Evolutionary conservation across 1,139 yeast species (phyloP).

Genomic region (Sugiyamaella castrensis): DNA sequence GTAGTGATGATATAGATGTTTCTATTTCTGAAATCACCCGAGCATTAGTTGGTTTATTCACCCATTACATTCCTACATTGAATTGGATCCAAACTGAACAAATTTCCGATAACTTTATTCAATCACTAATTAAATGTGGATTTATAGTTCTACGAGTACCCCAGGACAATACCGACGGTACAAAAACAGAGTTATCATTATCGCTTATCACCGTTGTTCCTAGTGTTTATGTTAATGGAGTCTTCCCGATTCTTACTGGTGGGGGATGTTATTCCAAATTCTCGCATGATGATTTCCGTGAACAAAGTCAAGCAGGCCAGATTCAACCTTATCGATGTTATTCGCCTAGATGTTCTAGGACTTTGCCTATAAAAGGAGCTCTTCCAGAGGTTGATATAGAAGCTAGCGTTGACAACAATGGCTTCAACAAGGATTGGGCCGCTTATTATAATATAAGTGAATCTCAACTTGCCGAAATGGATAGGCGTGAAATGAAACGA

Average conservation of each 20-base stretch:
- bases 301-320: slow-evolving; percentile 20
- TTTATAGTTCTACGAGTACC: slow-evolving; percentile 42
- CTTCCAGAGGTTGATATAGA: slow-evolving; percentile 23
- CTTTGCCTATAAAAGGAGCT: slow-evolving; percentile 31
- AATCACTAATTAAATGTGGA: slow-evolving; percentile 45
- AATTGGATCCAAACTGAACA: slow-evolving; percentile 57
- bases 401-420: slow-evolving; percentile 7
- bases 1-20: slow-evolving; percentile 17
- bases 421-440: slow-evolving; percentile 56
- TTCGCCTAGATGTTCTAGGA: slow-evolving; percentile 33
- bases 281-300: slow-evolving; percentile 32
- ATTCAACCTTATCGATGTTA: slow-evolving; percentile 30
- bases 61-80: slow-evolving; percentile 50
- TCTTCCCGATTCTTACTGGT: slow-evolving; percentile 43
- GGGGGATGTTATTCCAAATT: slow-evolving; percentile 39
- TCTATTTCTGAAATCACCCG: slow-evolving; percentile 5
- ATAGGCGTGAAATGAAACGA: slow-evolving; percentile 55
- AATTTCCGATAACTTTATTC: slow-evolving; percentile 52
- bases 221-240: slow-evolving; percentile 35
- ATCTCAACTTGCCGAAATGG: slow-evolving; percentile 54
- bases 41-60: slow-evolving; percentile 48
- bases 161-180: slow-evolving; percentile 21
- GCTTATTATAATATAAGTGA: slow-evolving; percentile 67
- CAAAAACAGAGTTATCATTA: slow-evolving; percentile 26
- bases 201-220: not conserved